Base-by-base conservation (phyloP, 106 monocot genomes). In the Acanthochlamys bracteata region DNA sequence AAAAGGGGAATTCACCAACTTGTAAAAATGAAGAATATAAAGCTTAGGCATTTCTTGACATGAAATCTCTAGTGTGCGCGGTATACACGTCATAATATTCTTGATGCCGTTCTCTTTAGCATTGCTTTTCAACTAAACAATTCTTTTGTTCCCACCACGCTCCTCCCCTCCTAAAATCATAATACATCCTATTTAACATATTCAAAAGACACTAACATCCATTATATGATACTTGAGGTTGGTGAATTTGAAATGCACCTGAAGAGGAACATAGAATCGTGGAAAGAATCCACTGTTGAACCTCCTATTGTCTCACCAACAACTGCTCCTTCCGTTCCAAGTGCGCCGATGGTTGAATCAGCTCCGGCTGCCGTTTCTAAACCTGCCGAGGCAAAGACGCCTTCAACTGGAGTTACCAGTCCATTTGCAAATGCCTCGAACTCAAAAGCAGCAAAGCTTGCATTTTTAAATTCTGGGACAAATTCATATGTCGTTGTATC, bases 191-290 rank as follows among this genome's bases (percentile, higher is more conserved):
- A n/a, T n/a, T n/a, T n/a, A n/a, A n/a, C n/a, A n/a, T n/a, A n/a
- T n/a, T n/a, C n/a, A n/a, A n/a, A n/a, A n/a, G n/a, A n/a, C n/a
- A n/a, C n/a, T n/a, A n/a, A n/a, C n/a, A n/a, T 45, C 10, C 43
- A 45, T 45, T 45, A 7, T 45, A 39, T 20, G 20, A 42, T 69
- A 24, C 10, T 56, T 66, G 77, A 93, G 93, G 77, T 93, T 67
- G 93, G 93, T 7, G 72, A 79, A 15, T 93, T 86, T 68, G 85
- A 93, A 73, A 81, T 93, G 89, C 83, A 89, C 75, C 66, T 93
- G 61, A 93, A 77, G 64, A 83, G 93, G 68, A 66, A 83, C 25
- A 43, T 86, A 11, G 83, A 67, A 54, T 69, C 68, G 16, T 54
- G 67, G 21, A 77, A 27, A 43, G 64, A 68, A 21, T 22, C 54